These are phyloP conservation scores for Pulveroboletus frians DNA, from an alignment of 768 basidiomycete genomes.

Conservation along the genomic window DNA sequence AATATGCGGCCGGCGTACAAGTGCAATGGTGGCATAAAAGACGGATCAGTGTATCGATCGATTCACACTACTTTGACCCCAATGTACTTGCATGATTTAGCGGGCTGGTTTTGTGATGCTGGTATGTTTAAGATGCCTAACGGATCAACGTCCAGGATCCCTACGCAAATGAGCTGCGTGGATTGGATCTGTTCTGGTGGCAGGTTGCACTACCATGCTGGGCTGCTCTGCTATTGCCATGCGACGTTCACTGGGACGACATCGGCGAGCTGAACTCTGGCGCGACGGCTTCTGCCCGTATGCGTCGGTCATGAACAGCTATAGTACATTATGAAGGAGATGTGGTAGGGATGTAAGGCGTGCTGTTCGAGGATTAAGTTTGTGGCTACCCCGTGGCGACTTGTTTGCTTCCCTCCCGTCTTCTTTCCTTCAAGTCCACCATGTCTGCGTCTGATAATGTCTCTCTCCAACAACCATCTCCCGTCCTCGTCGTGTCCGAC, in stretches of 20 bases:
- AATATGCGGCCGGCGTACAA: not conserved
- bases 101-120: not conserved
- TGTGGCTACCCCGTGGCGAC: slow-evolving; percentile 10
- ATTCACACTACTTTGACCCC: not conserved
- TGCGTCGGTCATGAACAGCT: slow-evolving; percentile 60
- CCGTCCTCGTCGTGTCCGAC: slow-evolving; percentile 28
- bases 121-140: not conserved
- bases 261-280: slow-evolving; percentile 64
- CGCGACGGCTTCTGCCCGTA: slow-evolving; percentile 61
- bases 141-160: not conserved
- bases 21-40: not conserved
- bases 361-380: slow-evolving; percentile 49
- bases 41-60: not conserved
- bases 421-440: slow-evolving; percentile 17
- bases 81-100: slow-evolving; percentile 1
- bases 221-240: slow-evolving; percentile 57
- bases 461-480: slow-evolving; percentile 8
- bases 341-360: slow-evolving; percentile 58
- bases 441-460: slow-evolving; percentile 32
- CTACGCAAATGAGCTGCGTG: not conserved
- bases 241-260: slow-evolving; percentile 3
- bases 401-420: slow-evolving; percentile 15
- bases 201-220: slow-evolving; percentile 23
- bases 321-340: slow-evolving; percentile 6
- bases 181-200: not conserved